Base-by-base conservation (phyloP, 2,329 filamentous ascomycete genomes). In the Diaporthe citrichinensis region DNA sequence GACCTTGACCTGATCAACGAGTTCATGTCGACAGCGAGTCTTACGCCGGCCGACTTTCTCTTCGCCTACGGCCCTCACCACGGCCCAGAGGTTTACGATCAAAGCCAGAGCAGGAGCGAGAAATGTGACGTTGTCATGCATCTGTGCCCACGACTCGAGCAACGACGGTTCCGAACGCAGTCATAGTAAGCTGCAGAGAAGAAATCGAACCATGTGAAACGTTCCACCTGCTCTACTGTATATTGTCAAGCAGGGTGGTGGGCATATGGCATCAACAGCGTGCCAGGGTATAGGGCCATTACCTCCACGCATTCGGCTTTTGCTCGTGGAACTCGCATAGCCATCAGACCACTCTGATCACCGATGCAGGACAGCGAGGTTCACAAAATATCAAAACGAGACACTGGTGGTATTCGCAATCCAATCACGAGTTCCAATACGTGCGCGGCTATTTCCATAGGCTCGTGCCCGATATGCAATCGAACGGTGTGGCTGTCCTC, bases 311-410 rank as follows among this genome's bases (percentile, higher is more conserved):
- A 41, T 41, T 28, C 34, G n/a, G 15, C 14, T 39, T 55, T 39
- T 55, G 46, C 49, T 55, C 8, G 36, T 14, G 46, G n/a, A 39
- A 28, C 46, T 46, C 17, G 31, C 65, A 49, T 55, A 14, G 31
- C 39, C 23, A 55, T 69, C 65, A 69, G 65, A 20, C 65, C 65
- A 55, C 15, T 55, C 31, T 55, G 46, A n/a, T 55, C 34, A 69
- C 65, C 49, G 65, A 55, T 55, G 49, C 65, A 36, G 49, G 34
- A 55, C n/a, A 41, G 8, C 41, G 49, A 41, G 49, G 49, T 55
- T 55, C 65, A 55, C 34, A 12, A 55, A 55, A 53, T 55, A 69
- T 55, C 49, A 69, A 55, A 39, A 69, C 49, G 31, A 41, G 34
- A 55, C 65, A 53, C 34, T 69, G 49, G 49, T 55, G 49, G 12